A percentile compares a stretch with the other conserved stretches of the same genome.
These are phyloP conservation scores for Chaetomidium leptoderma DNA, from an alignment of 495 filamentous ascomycete species.

Conservation along the genomic window DNA sequence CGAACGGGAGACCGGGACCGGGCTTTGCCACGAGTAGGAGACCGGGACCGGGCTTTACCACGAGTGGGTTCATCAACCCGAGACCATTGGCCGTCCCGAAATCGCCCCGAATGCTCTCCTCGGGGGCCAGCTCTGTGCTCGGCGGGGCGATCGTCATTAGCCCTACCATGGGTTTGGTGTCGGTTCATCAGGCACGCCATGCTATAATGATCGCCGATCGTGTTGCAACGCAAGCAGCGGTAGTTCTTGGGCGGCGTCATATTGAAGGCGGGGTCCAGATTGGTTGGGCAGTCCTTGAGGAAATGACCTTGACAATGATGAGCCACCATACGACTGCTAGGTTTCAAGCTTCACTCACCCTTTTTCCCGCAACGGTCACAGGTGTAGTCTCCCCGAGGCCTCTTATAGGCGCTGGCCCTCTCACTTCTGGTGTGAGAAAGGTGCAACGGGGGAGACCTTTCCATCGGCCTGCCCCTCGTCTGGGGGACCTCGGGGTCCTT, in stretches of 20 bases:
- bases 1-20: background rate
- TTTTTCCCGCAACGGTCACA: background rate
- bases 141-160: background rate
- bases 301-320: conserved; percentile 34
- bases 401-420: background rate
- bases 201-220: conserved; percentile 28
- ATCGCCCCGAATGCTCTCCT: background rate
- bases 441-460: background rate
- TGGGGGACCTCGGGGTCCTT: background rate
- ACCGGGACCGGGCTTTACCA: too few relatives aligned
- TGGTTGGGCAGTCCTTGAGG: conserved; percentile 40
- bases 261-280: conserved; percentile 36
- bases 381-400: background rate
- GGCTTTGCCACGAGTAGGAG: too few relatives aligned
- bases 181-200: conserved; percentile 31
- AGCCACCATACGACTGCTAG: background rate
- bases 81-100: background rate
- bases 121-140: too few relatives aligned
- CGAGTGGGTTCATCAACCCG: background rate
- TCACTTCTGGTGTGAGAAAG: background rate
- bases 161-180: background rate
- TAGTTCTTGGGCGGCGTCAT: conserved; percentile 28
- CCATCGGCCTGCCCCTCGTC: background rate
- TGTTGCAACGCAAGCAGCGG: conserved; percentile 33
- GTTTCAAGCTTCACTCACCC: background rate